phyloP scores from a whole-genome alignment of 2,329 filamentous ascomycete species.

The Sporothrix luriei region DNA sequence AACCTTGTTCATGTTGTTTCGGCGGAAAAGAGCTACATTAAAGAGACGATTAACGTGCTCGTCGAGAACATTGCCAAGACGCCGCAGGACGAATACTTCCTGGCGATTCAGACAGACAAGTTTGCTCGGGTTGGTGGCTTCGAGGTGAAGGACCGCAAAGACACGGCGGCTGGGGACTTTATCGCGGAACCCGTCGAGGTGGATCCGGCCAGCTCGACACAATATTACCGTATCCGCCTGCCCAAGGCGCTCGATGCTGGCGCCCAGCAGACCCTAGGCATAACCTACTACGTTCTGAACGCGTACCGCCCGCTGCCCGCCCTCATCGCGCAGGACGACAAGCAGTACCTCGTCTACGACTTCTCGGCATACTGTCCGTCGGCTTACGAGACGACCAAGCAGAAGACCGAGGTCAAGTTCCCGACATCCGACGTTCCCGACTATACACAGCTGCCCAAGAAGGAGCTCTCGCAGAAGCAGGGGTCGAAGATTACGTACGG shows the following conservation, averaged over 20 bases:
- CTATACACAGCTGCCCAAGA: constrained; percentile 74
- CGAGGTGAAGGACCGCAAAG: constrained; percentile 92
- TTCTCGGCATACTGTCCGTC: constrained; percentile 86
- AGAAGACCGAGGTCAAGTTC: constrained; percentile 97
- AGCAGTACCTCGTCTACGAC: constrained; percentile 82
- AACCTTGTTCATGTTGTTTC: constrained; percentile 91
- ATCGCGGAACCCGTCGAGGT: constrained; percentile 68
- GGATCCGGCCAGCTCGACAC: constrained; percentile 64
- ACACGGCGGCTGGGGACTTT: constrained; percentile 68
- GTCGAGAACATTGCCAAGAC: constrained; percentile 82
- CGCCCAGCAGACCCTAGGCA: constrained; percentile 80
- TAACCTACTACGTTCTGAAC: constrained; percentile 79
- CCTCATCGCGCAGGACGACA: constrained; percentile 77
- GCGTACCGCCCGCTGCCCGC: constrained; percentile 80
- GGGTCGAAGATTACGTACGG: constrained; percentile 88
- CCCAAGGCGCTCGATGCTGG: constrained; percentile 74
- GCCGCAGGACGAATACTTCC: constrained; percentile 85
- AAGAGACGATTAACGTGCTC: constrained; percentile 90
- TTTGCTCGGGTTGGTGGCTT: constrained; percentile 79
- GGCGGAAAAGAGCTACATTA: constrained; percentile 86
- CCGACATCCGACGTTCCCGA: constrained; percentile 76
- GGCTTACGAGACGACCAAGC: constrained; percentile 82
- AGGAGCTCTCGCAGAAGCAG: constrained; percentile 72
- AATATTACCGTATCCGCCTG: constrained; percentile 84
- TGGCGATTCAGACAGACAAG: constrained; percentile 78